These are phyloP conservation scores for Phytophthora rubi DNA, from an alignment of 352 stramenopile genomes.

Conservation along the genomic window DNA sequence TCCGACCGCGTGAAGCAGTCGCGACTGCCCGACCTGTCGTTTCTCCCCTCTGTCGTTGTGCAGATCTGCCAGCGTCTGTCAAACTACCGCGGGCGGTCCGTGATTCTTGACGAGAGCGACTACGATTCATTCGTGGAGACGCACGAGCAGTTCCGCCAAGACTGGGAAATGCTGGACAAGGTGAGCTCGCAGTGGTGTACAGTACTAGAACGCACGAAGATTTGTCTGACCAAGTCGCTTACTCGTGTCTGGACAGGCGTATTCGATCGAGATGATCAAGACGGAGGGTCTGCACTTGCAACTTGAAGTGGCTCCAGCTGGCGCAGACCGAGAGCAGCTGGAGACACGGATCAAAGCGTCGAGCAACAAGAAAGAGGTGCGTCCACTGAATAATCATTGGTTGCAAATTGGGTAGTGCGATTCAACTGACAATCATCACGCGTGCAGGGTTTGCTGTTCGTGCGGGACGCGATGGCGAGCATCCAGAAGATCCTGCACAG, in stretches of 20 bases:
- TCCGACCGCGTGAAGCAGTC: constrained; percentile 44
- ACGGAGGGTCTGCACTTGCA: constrained; percentile 53
- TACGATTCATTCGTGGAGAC: constrained; percentile 60
- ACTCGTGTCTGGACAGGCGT: constrained; percentile 35
- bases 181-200: constrained; percentile 8
- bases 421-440: neutral
- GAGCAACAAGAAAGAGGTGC: constrained; percentile 45
- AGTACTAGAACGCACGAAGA: neutral
- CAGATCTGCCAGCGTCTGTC: constrained; percentile 65
- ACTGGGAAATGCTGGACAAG: constrained; percentile 80
- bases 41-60: constrained; percentile 49
- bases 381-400: constrained; percentile 6
- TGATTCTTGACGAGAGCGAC: constrained; percentile 70
- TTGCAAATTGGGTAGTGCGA: neutral
- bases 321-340: constrained; percentile 23
- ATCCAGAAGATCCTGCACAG: constrained; percentile 55
- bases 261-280: constrained; percentile 61
- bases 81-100: constrained; percentile 53
- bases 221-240: neutral
- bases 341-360: constrained; percentile 34
- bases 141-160: constrained; percentile 50
- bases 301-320: constrained; percentile 28
- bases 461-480: constrained; percentile 51
- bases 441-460: constrained; percentile 44
- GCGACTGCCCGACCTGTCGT: constrained; percentile 56